Percentiles rank a stretch among this genome's conserved stretches.
These are phyloP conservation scores for Lactifluus volemus DNA, from an alignment of 768 basidiomycete genomes.

Conservation along the genomic window DNA sequence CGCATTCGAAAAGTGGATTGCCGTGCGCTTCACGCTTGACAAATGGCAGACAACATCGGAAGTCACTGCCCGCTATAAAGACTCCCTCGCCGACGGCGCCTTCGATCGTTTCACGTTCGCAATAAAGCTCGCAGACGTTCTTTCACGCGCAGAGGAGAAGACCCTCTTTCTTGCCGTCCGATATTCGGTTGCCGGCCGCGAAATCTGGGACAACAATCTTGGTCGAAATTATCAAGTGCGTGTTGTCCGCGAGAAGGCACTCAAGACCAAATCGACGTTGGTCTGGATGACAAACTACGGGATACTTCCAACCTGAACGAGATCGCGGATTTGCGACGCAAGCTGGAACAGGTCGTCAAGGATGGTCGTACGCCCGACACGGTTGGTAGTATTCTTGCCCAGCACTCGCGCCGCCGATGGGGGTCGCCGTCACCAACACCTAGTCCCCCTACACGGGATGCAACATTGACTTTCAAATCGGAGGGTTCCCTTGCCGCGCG, in stretches of 20 bases:
- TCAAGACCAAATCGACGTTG: constrained; percentile 24
- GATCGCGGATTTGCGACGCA: constrained; percentile 53
- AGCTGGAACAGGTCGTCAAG: constrained; percentile 56
- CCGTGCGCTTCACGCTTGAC: constrained; percentile 88
- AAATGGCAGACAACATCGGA: constrained; percentile 95
- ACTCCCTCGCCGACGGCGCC: constrained; percentile 29
- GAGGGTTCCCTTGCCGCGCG: constrained; percentile 40
- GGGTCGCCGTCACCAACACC: constrained; percentile 16
- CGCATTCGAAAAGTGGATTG: constrained; percentile 80
- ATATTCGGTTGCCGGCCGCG: constrained; percentile 58
- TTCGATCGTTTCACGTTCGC: constrained; percentile 73
- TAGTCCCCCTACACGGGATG: constrained; percentile 8
- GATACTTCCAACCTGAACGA: constrained; percentile 27
- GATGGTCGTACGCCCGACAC: constrained; percentile 25
- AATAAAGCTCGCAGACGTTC: constrained; percentile 70
- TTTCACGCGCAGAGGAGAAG: constrained; percentile 74
- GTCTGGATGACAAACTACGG: not conserved
- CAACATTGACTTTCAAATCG: constrained; percentile 23
- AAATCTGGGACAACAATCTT: constrained; percentile 90
- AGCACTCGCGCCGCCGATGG: constrained; percentile 18
- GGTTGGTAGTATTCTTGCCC: constrained; percentile 25
- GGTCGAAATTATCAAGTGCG: constrained; percentile 71
- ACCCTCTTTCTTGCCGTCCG: constrained; percentile 71
- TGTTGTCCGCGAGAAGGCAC: constrained; percentile 38
- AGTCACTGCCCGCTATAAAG: constrained; percentile 67